Evolutionary conservation across 148 eudicot genomes (phyloP).

Genomic region (Dysphania ambrosioides): DNA sequence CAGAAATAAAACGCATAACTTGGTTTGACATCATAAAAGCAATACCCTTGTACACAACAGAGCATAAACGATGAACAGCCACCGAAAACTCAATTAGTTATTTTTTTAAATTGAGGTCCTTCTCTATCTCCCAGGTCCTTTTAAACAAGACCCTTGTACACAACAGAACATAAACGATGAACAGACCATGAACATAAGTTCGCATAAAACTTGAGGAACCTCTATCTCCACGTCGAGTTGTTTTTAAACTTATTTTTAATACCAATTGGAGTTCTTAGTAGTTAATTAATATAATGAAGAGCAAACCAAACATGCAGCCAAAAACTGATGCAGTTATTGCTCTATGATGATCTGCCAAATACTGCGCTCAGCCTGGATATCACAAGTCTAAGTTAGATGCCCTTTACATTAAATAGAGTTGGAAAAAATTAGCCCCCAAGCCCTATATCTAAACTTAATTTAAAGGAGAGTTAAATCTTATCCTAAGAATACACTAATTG

Average conservation of each 20-base stretch:
- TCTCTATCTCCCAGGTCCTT: neutral
- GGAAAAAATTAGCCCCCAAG: too few species aligned
- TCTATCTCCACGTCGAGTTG: too few species aligned
- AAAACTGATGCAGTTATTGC: neutral
- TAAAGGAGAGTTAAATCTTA: too few species aligned
- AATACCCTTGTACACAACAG: neutral
- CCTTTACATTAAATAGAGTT: too few species aligned
- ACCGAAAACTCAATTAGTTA: neutral
- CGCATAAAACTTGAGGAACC: too few species aligned
- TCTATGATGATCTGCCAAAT: neutral
- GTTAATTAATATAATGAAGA: neutral
- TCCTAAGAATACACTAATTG: too few species aligned
- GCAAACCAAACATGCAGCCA: neutral
- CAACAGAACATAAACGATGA: neutral
- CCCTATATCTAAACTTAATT: too few species aligned
- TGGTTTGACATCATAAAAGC: neutral
- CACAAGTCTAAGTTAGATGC: neutral
- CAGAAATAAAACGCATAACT: slow-evolving; percentile 1
- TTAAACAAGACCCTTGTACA: neutral
- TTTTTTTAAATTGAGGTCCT: neutral
- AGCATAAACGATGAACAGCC: neutral
- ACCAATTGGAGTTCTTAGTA: neutral
- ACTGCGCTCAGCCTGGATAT: neutral
- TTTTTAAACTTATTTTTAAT: neutral
- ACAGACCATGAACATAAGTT: too few species aligned